Conservation (phyloP, 1,139 yeast genomes). For the Geotrichum australiense region DNA sequence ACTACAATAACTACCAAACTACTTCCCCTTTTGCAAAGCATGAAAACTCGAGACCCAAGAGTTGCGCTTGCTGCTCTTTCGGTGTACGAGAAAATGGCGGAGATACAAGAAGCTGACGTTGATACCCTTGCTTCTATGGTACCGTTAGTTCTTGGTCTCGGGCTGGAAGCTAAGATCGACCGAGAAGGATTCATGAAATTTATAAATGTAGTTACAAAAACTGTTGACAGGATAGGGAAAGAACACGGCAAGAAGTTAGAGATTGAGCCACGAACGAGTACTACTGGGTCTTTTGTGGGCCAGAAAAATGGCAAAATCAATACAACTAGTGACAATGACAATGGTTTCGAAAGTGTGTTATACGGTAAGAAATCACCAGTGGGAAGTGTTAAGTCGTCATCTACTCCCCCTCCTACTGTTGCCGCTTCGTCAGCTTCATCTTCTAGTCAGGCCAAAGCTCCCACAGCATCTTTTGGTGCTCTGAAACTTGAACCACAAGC, state of each 20-base stretch:
- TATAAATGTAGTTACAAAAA: conserved; percentile 21
- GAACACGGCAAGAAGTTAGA: conserved; percentile 26
- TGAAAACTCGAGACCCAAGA: conserved; percentile 71
- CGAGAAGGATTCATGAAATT: conserved; percentile 38
- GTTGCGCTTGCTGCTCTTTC: conserved; percentile 51
- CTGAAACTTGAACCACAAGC: conserved; percentile 15
- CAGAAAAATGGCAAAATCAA: neutral
- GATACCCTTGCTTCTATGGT: conserved; percentile 36
- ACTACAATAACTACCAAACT: conserved; percentile 68
- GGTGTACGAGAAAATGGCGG: conserved; percentile 37
- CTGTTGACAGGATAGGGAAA: conserved; percentile 24
- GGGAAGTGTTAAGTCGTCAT: neutral
- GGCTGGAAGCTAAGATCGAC: conserved; percentile 33
- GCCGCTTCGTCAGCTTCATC: neutral
- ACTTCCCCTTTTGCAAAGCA: conserved; percentile 62
- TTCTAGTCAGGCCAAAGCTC: neutral
- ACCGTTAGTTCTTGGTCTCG: conserved; percentile 2
- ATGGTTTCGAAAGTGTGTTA: conserved; percentile 15
- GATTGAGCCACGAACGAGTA: conserved; percentile 12
- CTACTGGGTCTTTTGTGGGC: conserved; percentile 5
- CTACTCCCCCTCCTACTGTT: neutral
- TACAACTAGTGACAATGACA: neutral
- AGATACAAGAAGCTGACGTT: conserved; percentile 20
- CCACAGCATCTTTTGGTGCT: conserved; percentile 15
- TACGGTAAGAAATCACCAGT: conserved; percentile 10